Percentiles rank a stretch among this genome's conserved stretches.
Conservation (phyloP, 495 filamentous ascomycete species). For the Aspergillus sclerotioniger region DNA sequence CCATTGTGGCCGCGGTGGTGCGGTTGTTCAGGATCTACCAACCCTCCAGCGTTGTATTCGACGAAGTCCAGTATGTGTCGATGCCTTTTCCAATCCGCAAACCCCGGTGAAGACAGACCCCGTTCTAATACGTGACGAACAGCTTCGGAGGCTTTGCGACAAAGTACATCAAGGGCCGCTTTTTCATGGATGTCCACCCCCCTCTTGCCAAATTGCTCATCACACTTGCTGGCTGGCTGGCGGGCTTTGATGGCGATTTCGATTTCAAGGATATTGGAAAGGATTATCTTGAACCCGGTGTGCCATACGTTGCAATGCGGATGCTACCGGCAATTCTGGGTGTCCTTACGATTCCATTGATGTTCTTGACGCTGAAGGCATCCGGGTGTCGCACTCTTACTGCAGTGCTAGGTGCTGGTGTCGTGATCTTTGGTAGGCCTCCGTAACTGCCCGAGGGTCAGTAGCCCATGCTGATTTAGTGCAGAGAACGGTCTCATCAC, state of each 20-base stretch:
- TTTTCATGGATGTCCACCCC: constrained; percentile 99
- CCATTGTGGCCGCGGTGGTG: constrained; percentile 72
- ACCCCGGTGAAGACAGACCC: neutral
- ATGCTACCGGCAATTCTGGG: constrained; percentile 86
- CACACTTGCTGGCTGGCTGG: constrained; percentile 91
- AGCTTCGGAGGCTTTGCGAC: constrained; percentile 97
- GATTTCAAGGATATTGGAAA: constrained; percentile 99
- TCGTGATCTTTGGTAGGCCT: constrained; percentile 82
- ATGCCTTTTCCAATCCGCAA: neutral
- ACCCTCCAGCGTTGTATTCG: constrained; percentile 94
- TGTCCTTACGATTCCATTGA: constrained; percentile 80
- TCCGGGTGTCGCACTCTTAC: constrained; percentile 83
- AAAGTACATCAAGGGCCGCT: constrained; percentile 97
- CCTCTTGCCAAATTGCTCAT: constrained; percentile 96
- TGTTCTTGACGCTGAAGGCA: constrained; percentile 93
- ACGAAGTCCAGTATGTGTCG: constrained; percentile 89
- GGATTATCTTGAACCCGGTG: constrained; percentile 90
- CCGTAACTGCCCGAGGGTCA: constrained; percentile 1
- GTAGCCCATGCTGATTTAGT: constrained; percentile 10
- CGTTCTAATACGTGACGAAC: constrained; percentile 14
- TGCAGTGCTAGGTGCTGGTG: constrained; percentile 73
- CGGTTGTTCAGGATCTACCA: constrained; percentile 95
- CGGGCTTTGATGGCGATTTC: constrained; percentile 91
- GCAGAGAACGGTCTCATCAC: constrained; percentile 92
- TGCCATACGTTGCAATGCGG: constrained; percentile 98